A percentile compares a stretch with the other conserved stretches of the same genome.
These are phyloP conservation scores for Phaeotremella skinneri DNA, from an alignment of 768 basidiomycete genomes.

Conservation along the genomic window DNA sequence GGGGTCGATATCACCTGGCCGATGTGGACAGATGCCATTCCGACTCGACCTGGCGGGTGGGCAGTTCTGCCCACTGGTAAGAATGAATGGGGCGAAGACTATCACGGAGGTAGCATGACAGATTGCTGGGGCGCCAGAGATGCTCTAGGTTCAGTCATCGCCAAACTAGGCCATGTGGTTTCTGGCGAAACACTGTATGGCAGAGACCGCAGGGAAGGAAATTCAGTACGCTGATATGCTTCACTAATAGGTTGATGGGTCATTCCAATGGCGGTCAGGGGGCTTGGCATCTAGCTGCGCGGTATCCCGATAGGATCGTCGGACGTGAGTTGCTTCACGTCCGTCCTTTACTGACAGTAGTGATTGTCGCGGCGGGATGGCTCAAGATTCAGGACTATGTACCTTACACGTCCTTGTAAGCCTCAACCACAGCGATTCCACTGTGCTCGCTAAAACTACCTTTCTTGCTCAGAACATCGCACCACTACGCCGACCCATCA, in stretches of 20 bases:
- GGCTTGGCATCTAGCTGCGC: slow-evolving; percentile 71
- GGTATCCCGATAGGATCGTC: slow-evolving; percentile 67
- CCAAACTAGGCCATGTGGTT: slow-evolving; percentile 26
- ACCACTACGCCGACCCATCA: slow-evolving; percentile 72
- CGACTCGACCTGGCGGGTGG: slow-evolving; percentile 66
- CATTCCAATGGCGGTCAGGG: slow-evolving; percentile 95
- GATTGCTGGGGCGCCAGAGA: slow-evolving; percentile 68
- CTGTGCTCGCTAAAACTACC: slow-evolving; percentile 5
- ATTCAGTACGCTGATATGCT: too few species aligned
- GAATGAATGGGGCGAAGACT: slow-evolving; percentile 88
- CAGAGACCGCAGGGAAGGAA: not conserved
- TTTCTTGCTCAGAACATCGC: slow-evolving; percentile 28
- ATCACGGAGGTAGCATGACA: slow-evolving; percentile 77
- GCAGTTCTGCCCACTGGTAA: slow-evolving; percentile 75
- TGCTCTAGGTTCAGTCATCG: slow-evolving; percentile 59
- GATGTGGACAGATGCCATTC: slow-evolving; percentile 67
- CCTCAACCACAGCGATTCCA: slow-evolving; percentile 26
- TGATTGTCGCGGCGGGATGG: slow-evolving; percentile 75
- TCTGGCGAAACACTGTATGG: slow-evolving; percentile 53
- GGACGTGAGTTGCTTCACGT: slow-evolving; percentile 14
- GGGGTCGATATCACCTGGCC: slow-evolving; percentile 66
- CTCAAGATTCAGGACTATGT: slow-evolving; percentile 86
- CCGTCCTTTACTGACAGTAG: slow-evolving; percentile 49
- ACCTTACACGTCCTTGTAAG: slow-evolving; percentile 67
- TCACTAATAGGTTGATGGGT: slow-evolving; percentile 67